Base-by-base conservation (phyloP, 2,329 filamentous ascomycete genomes). In the Sclerotinia spermophila region DNA sequence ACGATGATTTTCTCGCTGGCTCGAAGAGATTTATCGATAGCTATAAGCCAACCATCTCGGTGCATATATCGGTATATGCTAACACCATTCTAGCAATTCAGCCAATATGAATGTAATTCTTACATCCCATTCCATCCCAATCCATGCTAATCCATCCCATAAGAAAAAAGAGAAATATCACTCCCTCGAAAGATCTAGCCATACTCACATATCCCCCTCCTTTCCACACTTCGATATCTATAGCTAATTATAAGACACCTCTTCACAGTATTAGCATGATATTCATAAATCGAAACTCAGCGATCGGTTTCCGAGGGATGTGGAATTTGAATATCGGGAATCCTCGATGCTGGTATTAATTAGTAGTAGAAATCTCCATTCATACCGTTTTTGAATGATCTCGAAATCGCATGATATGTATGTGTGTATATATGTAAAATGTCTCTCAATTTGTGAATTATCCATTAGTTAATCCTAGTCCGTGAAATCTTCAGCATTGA, bases 301-400 rank as follows among this genome's bases (percentile, higher is more conserved):
- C 11, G 7, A 33, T 11, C 15, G 27, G 10, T 3, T 33, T 44
- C 13, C 48, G 27, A 27, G 7, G 5, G n/a, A 30, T 53, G 27
- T 27, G 8, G 13, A 53, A 53, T 27, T 8, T 8, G 3, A 1
- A 27, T 7, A 8, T 17, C 13, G 13, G n/a, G n/a, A n/a, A n/a
- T n/a, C n/a, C n/a, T 27, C n/a, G 2, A 27, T 53, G 8, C 21
- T 24, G 53, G 17, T 56, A 27, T 56, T 11, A 21, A 27, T 56
- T 11, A 21, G 19, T 10, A 33, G 5, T 0, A 6, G 1, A 1
- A 21, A 17, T n/a, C n/a, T 5, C 11, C n/a, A n/a, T 17, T 1
- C 15, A 11, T 35, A 15, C 21, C n/a, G 30, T 5, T n/a, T 7
- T 5, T 24, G 13, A 40, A 10, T 40, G 2, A 40, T 59, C 24